Evolutionary conservation across 768 basidiomycete species (phyloP), one percentile per base, ranked within the genome.

Genomic region (Lyophyllum shimeji): DNA sequence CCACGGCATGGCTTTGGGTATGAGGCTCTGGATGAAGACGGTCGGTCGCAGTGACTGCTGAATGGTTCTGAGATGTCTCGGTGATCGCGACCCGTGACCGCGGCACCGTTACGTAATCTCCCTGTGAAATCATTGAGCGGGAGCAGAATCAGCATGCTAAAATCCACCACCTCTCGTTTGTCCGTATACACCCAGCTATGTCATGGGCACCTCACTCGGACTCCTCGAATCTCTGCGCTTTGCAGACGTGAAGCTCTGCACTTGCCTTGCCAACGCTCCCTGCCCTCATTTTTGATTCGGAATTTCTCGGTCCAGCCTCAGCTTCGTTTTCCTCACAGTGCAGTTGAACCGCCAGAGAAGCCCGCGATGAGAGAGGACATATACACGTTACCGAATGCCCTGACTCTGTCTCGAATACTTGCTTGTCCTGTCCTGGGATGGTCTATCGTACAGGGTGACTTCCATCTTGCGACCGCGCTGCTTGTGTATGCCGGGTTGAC

Each of bases 341-440:
- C 45, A 50, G 46, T 34, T 7, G 59, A 68, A 34, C 48, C 60
- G n/a, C 60, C 52, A 9, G 57, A 59, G 29, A 77, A 76, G 50
- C 67, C 65, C 8, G 65, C 69, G n/a, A 61, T 80, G 9, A 80
- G 82, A 60, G 94, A 96, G 70, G 93, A 96, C 67, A 93, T 95
- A 56, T 98, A 97, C 74, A 99, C 97, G 1, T 62, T 96, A 31
- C 97, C 97, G 0, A 99, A 99, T 67, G 65, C 92, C 6, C 76
- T 99, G 40, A 98, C 97, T 1, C 64, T 86, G 21, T 94, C 93
- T 1, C 83, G 97, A 44, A 95, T 99, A 62, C 63, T 85, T 15
- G 84, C 96, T 0, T 97, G 95, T 67, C 97, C 97, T 9, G 76
- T 89, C 12, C 82, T 99, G n/a, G 96, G 92, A 4, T 97, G 90